A percentile compares a stretch with the other conserved stretches of the same genome.
phyloP scores from a whole-genome alignment of 169 alveolate genomes.

The Condylostoma magnum region DNA sequence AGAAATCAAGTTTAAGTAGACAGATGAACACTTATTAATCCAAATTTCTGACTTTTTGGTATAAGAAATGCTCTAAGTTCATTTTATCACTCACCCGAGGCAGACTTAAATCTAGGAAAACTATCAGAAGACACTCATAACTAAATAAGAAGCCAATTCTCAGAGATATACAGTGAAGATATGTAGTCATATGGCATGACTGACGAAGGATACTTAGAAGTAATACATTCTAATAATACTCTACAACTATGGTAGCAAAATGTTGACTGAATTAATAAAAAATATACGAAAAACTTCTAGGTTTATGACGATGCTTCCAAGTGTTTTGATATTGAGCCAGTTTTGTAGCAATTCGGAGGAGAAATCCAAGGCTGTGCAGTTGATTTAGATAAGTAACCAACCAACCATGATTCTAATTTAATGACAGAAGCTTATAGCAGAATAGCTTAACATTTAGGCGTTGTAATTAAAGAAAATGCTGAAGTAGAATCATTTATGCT shows the following conservation, averaged over 20 bases:
- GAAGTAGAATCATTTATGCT: not conserved
- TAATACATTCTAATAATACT: not conserved
- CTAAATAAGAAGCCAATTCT: not conserved
- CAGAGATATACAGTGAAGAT: not conserved
- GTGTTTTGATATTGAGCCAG: not conserved
- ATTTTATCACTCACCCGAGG: no score
- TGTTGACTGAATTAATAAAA: not conserved
- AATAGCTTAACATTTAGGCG: not conserved
- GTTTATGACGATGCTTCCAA: not conserved
- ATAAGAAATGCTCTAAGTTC: no score
- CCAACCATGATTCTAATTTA: not conserved
- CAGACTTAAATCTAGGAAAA: no score
- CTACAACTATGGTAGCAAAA: slow-evolving; percentile 1
- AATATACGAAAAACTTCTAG: not conserved
- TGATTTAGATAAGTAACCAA: not conserved
- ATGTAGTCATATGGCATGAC: not conserved
- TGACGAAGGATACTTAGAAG: not conserved
- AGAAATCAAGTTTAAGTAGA: no score
- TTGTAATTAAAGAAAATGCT: not conserved
- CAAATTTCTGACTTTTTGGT: no score
- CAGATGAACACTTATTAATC: no score
- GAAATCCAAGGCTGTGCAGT: not conserved
- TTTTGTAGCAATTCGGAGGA: not conserved
- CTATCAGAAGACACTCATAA: no score
- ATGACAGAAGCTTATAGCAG: not conserved